phyloP scores from a whole-genome alignment of 768 basidiomycete genomes.

The Gymnopilus dilepis region DNA sequence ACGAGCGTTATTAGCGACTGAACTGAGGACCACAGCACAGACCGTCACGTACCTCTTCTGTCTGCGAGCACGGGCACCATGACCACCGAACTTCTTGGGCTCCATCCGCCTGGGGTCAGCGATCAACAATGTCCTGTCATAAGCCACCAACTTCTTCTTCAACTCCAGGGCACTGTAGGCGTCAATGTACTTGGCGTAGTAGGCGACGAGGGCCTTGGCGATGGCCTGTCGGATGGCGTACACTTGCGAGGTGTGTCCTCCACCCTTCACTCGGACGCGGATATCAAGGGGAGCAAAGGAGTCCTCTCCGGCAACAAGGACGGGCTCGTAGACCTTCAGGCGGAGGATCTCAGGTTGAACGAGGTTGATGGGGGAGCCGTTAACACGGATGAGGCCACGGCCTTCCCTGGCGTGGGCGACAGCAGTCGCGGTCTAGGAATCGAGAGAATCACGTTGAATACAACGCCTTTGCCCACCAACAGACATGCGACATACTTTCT shows the following conservation, averaged over 20 bases:
- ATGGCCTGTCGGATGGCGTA: slow-evolving; percentile 99
- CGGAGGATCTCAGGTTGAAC: slow-evolving; percentile 95
- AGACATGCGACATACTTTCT: slow-evolving; percentile 72
- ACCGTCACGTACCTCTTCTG: slow-evolving; percentile 81
- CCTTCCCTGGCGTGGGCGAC: slow-evolving; percentile 97
- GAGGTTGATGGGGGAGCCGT: slow-evolving; percentile 95
- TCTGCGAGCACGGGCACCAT: slow-evolving; percentile 96
- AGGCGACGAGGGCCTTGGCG: slow-evolving; percentile 96
- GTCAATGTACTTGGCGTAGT: slow-evolving; percentile 98
- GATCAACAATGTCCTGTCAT: slow-evolving; percentile 90
- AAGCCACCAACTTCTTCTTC: slow-evolving; percentile 97
- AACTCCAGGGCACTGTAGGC: slow-evolving; percentile 96
- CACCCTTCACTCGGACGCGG: slow-evolving; percentile 97
- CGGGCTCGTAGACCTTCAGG: slow-evolving; percentile 97
- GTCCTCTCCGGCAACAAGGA: slow-evolving; percentile 93
- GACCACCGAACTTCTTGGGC: slow-evolving; percentile 99
- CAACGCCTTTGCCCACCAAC: slow-evolving; percentile 12
- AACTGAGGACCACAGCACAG: neutral
- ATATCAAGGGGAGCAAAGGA: slow-evolving; percentile 89
- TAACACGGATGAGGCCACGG: slow-evolving; percentile 94
- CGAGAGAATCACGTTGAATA: slow-evolving; percentile 11
- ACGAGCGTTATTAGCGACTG: neutral
- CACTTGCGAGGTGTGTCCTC: slow-evolving; percentile 98
- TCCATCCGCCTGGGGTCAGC: slow-evolving; percentile 98
- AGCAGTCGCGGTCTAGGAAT: slow-evolving; percentile 90